These are phyloP conservation scores for Phanerochaete sordida DNA, from an alignment of 768 basidiomycete species.

Conservation along the genomic window DNA sequence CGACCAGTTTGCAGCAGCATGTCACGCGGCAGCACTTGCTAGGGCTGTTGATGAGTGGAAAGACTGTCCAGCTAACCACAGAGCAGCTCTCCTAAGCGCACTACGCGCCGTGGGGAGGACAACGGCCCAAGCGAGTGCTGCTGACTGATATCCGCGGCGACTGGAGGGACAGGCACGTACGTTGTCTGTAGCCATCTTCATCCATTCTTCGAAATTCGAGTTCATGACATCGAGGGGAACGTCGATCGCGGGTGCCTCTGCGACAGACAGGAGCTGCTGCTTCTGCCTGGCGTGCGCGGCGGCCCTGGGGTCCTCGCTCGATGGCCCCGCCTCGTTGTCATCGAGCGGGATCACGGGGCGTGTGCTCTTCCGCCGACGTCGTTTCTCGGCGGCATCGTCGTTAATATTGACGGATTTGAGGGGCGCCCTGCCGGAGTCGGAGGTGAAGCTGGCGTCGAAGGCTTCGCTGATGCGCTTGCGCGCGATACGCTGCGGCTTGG, in stretches of 20 bases:
- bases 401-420: conserved; percentile 53
- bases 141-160: conserved; percentile 10
- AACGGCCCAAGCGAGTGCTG: neutral
- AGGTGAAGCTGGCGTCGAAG: conserved; percentile 34
- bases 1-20: neutral
- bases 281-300: conserved; percentile 50
- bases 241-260: conserved; percentile 52
- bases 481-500: conserved; percentile 17
- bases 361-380: conserved; percentile 74
- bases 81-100: neutral
- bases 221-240: conserved; percentile 82
- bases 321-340: conserved; percentile 54
- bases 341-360: conserved; percentile 48
- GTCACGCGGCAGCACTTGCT: no score
- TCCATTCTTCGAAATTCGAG: conserved; percentile 98
- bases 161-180: conserved; percentile 42
- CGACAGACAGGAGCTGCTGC: conserved; percentile 57
- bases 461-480: conserved; percentile 62
- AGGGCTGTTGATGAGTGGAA: no score
- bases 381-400: conserved; percentile 86
- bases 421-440: conserved; percentile 29
- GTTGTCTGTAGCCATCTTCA: conserved; percentile 99
- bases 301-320: conserved; percentile 33
- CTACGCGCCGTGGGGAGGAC: neutral
- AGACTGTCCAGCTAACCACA: neutral